Conservation (phyloP, 345 rosid genomes). For the Euphorbia tirucalli region DNA sequence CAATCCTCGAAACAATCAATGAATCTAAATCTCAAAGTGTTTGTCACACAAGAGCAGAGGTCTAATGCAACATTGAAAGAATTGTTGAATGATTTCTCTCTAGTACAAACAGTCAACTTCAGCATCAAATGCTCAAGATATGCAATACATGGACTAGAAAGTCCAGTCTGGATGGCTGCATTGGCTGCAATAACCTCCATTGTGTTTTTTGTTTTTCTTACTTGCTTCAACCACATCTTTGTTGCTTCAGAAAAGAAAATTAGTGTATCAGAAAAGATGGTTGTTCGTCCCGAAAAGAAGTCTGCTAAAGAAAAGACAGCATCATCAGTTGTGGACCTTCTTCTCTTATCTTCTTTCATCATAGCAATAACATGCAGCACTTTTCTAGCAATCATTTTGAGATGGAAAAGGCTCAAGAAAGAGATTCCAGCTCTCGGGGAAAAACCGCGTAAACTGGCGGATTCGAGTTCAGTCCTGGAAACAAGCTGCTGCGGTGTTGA, state of each 20-base stretch:
- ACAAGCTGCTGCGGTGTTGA: constrained; percentile 24
- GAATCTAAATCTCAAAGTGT: constrained; percentile 52
- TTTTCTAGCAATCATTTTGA: constrained; percentile 44
- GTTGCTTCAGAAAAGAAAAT: constrained; percentile 44
- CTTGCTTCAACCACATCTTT: constrained; percentile 49
- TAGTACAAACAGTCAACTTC: constrained; percentile 43
- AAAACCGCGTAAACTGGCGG: constrained; percentile 30
- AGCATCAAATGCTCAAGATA: constrained; percentile 36
- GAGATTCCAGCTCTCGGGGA: constrained; percentile 32
- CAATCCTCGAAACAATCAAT: constrained; percentile 30
- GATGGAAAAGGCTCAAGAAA: constrained; percentile 53
- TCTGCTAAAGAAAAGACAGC: constrained; percentile 52
- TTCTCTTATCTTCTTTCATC: constrained; percentile 55
- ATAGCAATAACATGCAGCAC: constrained; percentile 39
- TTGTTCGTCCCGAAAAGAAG: constrained; percentile 11
- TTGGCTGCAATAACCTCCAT: constrained; percentile 40
- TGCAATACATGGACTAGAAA: constrained; percentile 52
- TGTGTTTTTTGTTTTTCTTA: constrained; percentile 46
- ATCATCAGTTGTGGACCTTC: constrained; percentile 59
- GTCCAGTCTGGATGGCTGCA: constrained; percentile 39
- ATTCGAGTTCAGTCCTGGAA: constrained; percentile 23
- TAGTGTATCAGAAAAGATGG: constrained; percentile 29
- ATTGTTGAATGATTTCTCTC: constrained; percentile 40
- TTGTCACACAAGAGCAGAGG: constrained; percentile 58
- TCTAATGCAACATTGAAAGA: constrained; percentile 38